Conservation (phyloP, 495 filamentous ascomycete genomes). For the Annulohypoxylon nitens region DNA sequence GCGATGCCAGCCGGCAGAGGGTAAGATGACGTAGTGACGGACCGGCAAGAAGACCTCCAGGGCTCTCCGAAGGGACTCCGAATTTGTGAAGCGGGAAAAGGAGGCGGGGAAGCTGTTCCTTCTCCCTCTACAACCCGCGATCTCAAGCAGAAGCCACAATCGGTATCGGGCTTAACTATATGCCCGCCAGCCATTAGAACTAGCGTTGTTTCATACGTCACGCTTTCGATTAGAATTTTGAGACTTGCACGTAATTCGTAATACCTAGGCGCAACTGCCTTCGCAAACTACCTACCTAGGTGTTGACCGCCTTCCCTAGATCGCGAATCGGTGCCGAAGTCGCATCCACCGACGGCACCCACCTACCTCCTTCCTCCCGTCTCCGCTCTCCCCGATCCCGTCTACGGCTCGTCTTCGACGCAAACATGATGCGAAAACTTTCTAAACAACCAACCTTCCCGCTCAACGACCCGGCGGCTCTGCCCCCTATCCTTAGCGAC, state of each 20-base stretch:
- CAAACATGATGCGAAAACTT: conserved; percentile 39
- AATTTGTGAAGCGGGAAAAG: conserved; percentile 3
- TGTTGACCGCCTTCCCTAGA: background rate
- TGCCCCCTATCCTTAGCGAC: conserved; percentile 69
- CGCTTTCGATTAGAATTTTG: background rate
- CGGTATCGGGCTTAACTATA: conserved; percentile 32
- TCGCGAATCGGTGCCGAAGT: conserved; percentile 3
- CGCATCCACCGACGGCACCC: background rate
- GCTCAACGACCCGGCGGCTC: conserved; percentile 10
- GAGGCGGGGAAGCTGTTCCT: background rate
- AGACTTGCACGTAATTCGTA: background rate
- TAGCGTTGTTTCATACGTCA: conserved; percentile 3
- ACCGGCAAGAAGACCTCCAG: conserved; percentile 6
- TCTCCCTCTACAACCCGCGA: background rate
- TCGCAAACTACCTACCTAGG: background rate
- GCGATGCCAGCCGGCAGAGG: background rate
- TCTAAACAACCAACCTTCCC: conserved; percentile 48
- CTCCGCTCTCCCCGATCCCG: background rate
- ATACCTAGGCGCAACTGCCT: background rate
- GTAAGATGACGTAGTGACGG: conserved; percentile 28
- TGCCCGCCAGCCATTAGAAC: conserved; percentile 1
- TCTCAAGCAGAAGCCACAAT: background rate
- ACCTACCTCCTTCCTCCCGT: background rate
- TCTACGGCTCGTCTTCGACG: background rate
- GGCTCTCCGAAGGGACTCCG: conserved; percentile 29